Evolutionary conservation across 2,329 filamentous ascomycete genomes (phyloP).

Genomic region (Hymenoscyphus scutula): DNA sequence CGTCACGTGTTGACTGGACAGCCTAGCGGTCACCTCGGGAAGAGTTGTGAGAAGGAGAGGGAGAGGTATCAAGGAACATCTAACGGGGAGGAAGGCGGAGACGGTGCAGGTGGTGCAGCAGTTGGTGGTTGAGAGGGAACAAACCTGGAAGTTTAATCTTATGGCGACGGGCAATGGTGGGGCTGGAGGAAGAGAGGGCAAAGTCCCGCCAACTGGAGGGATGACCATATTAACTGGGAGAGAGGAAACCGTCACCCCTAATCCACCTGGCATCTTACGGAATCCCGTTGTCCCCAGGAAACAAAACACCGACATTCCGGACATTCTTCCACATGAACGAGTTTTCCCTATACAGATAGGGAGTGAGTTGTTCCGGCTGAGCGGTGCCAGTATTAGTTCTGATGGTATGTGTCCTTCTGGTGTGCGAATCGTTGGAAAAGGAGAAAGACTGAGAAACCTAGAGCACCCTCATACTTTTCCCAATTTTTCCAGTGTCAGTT

Average conservation of each 20-base stretch:
- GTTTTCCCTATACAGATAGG: conserved; percentile 70
- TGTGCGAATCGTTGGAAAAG: neutral
- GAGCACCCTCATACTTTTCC: conserved; percentile 95
- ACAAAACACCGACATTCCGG: conserved; percentile 36
- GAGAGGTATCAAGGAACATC: neutral
- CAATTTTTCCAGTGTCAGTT: conserved; percentile 89
- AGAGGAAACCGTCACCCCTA: conserved; percentile 11
- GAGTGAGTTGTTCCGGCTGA: conserved; percentile 65
- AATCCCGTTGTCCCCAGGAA: conserved; percentile 20
- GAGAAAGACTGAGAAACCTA: conserved; percentile 47
- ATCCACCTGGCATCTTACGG: conserved; percentile 26
- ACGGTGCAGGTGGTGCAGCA: conserved; percentile 1
- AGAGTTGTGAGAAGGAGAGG: conserved; percentile 4
- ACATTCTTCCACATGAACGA: conserved; percentile 39
- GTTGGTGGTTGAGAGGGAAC: neutral
- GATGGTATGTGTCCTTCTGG: conserved; percentile 56
- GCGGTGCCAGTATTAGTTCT: conserved; percentile 67
- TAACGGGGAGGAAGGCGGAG: neutral
- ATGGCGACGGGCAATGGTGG: conserved; percentile 14
- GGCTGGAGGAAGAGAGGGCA: conserved; percentile 6
- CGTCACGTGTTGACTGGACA: conserved; percentile 4
- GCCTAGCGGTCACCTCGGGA: neutral
- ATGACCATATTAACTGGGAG: conserved; percentile 8
- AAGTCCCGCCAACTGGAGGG: neutral
- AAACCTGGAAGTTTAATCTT: neutral